Evolutionary conservation across 2,329 filamentous ascomycete species (phyloP).

Genomic region (Cadophora sp.): DNA sequence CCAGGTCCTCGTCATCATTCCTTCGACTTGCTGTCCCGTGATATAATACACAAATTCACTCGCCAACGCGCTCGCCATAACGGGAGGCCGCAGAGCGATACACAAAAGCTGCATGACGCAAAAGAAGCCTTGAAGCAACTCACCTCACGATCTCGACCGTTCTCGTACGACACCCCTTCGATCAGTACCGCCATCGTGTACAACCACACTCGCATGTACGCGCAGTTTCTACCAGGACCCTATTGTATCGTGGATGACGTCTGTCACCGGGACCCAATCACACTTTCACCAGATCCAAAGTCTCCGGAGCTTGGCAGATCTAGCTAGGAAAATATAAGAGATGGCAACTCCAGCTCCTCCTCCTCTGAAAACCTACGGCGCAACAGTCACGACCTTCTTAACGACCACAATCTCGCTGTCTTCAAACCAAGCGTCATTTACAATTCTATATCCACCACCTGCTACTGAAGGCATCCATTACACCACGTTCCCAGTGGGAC

Average conservation of each 20-base stretch:
- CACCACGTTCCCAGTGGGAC: constrained; percentile 7
- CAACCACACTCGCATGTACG: not conserved
- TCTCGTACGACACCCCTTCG: not conserved
- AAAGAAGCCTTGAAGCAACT: constrained; percentile 2
- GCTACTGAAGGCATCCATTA: constrained; percentile 7
- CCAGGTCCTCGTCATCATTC: not conserved
- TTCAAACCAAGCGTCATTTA: constrained; percentile 3
- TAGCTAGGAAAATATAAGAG: not conserved
- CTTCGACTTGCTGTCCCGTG: not conserved
- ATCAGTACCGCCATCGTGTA: not conserved
- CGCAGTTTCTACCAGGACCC: not conserved
- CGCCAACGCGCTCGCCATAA: not conserved
- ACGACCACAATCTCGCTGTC: constrained; percentile 26
- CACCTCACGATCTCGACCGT: constrained; percentile 2
- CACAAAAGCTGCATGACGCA: not conserved
- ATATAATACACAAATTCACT: not conserved
- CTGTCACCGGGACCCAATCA: not conserved
- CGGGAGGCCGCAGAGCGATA: not conserved
- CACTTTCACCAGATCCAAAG: not conserved
- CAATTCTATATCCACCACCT: constrained; percentile 25
- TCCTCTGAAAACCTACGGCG: constrained; percentile 17
- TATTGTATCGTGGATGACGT: not conserved
- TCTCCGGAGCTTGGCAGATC: not conserved
- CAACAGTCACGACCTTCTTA: constrained; percentile 25
- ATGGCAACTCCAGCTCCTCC: constrained; percentile 7